A percentile compares a stretch with the other conserved stretches of the same genome.
These are phyloP conservation scores for Falciphora oryzae DNA, from an alignment of 2,329 filamentous ascomycete species.

Conservation along the genomic window DNA sequence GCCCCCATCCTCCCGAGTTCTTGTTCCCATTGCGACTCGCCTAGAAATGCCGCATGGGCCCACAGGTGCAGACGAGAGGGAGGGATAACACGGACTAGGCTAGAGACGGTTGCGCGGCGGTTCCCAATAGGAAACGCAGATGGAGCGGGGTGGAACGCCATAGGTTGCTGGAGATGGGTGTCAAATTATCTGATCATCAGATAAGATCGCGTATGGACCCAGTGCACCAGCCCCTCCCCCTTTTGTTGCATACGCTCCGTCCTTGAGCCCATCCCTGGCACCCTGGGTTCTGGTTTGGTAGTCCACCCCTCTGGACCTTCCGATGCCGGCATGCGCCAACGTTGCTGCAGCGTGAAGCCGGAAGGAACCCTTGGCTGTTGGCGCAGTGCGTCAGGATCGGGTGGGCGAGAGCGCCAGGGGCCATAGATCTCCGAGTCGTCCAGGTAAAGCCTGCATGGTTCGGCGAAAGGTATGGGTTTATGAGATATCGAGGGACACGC, in stretches of 20 bases:
- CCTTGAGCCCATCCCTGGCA: neutral
- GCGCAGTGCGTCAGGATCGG: neutral
- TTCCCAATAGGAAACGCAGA: neutral
- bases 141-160: neutral
- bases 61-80: neutral
- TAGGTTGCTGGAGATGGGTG: neutral
- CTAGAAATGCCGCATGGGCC: neutral
- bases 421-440: too few species aligned
- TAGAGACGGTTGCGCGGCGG: too few species aligned
- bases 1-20: neutral
- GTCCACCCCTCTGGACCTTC: too few species aligned
- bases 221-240: neutral
- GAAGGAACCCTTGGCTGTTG: neutral
- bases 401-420: neutral
- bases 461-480: too few species aligned
- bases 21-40: neutral
- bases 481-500: too few species aligned
- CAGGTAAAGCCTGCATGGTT: too few species aligned
- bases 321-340: neutral
- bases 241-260: neutral
- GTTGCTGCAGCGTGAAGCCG: neutral
- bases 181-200: slow-evolving; percentile 9
- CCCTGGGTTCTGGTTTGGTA: neutral
- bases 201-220: slow-evolving; percentile 6
- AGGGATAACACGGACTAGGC: too few species aligned